phyloP scores from a whole-genome alignment of 345 rosid species.

The Gossypioides kirkii region DNA sequence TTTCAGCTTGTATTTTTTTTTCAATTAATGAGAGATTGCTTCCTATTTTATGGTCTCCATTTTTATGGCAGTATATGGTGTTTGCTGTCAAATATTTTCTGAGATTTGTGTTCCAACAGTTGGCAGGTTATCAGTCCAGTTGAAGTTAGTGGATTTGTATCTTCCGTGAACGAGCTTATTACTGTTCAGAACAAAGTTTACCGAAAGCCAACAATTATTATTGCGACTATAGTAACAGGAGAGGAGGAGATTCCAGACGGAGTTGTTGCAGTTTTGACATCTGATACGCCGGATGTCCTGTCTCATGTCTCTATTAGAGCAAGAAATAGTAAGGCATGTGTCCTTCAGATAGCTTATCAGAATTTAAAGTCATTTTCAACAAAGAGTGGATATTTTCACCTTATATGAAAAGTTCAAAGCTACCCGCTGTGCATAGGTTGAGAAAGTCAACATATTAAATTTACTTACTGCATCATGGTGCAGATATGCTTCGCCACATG shows the following conservation, averaged over 20 bases:
- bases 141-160: constrained; percentile 35
- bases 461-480: neutral
- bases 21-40: neutral
- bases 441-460: neutral
- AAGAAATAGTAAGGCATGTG: constrained; percentile 33
- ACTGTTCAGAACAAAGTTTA: constrained; percentile 34
- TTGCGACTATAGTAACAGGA: constrained; percentile 34
- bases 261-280: constrained; percentile 42
- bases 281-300: constrained; percentile 37
- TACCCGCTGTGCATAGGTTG: neutral
- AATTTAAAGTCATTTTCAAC: neutral
- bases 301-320: constrained; percentile 44
- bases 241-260: constrained; percentile 45
- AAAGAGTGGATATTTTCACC: constrained; percentile 3
- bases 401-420: constrained; percentile 7
- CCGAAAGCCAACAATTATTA: constrained; percentile 32
- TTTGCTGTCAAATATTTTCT: neutral
- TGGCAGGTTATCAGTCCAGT: constrained; percentile 47
- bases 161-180: constrained; percentile 26
- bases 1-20: neutral
- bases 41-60: neutral
- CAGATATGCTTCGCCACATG: constrained; percentile 46
- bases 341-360: neutral
- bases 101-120: constrained; percentile 23
- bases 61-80: neutral